Evolutionary conservation across 768 basidiomycete species (phyloP), one percentile per base, ranked within the genome.

Genomic region (Stropharia rugosoannulata): DNA sequence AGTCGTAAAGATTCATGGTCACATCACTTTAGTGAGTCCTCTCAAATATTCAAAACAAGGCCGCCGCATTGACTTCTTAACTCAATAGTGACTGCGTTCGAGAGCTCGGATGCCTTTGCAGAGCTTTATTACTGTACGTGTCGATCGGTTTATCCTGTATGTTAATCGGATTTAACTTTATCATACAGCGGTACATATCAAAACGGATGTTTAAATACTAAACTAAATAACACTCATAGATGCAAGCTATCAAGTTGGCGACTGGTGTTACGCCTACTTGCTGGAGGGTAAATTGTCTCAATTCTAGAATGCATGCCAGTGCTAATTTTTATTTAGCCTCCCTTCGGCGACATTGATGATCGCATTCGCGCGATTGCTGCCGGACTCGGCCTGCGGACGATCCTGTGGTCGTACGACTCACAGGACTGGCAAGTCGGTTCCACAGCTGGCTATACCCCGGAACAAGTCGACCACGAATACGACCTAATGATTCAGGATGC

Each of bases 321-420:
- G 18, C 47, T 47, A 18, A 50, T 48, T 29, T 1, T 38, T 10
- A 22, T 25, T 2, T 55, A 83, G 81, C 84, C 86, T 35, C 85
- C 86, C 1, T 86, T 73, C 58, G 86, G 85, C 44, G 85, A 87
- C 56, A 73, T 87, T 16, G 91, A 93, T 41, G 85, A 87, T 69
- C 87, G 91, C 49, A 83, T 93, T 41, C 82, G 92, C 35, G 75
- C 81, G 36, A 86, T 93, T 54, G 83, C 86, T 2, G 66, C 83
- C 19, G 83, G 78, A 8, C 82, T 93, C 60, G 84, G 84, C 37
- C 72, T 93, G 13, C 80, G 79, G 11, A 89, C 89, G 2, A 77
- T 93, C 64, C 74, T 93, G 49, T 93, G 92, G 91, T 67, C 75
- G 61, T 83, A 79, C 57, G 85, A 88, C 62, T 80, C 84, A n/a